phyloP scores from a whole-genome alignment of 1,284 basidiomycete species.

The Trichosporon inkin region DNA sequence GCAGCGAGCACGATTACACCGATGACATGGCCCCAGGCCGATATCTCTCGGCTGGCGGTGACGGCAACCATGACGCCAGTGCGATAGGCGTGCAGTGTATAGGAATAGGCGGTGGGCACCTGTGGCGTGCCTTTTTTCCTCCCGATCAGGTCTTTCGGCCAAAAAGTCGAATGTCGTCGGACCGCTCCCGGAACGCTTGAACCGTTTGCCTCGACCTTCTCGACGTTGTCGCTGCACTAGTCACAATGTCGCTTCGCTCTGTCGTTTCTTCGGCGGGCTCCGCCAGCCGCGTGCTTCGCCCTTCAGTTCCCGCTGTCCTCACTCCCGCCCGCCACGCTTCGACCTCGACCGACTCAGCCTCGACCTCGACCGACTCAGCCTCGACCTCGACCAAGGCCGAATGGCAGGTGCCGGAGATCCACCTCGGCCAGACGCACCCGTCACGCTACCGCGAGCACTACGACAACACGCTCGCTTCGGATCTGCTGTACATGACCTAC shows the following conservation, averaged over 20 bases:
- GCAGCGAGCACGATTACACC: background rate
- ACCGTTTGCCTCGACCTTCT: constrained; percentile 2
- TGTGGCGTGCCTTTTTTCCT: constrained; percentile 7
- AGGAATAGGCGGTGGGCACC: background rate
- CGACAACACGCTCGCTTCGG: constrained; percentile 70
- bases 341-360: constrained; percentile 7
- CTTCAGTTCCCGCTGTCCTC: background rate
- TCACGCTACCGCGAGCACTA: constrained; percentile 83
- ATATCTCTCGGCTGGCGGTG: background rate
- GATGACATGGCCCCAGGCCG: constrained; percentile 1
- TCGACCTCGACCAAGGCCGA: constrained; percentile 10
- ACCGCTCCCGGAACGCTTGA: background rate
- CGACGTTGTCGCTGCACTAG: background rate
- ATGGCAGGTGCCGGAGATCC: constrained; percentile 40
- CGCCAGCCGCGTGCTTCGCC: constrained; percentile 11
- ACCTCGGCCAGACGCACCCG: constrained; percentile 60
- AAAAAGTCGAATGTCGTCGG: constrained; percentile 17
- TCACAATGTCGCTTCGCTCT: constrained; percentile 21
- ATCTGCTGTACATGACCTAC: constrained; percentile 95
- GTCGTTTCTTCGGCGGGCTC: constrained; percentile 19
- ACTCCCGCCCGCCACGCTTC: constrained; percentile 14
- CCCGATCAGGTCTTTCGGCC: background rate
- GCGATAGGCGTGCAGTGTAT: background rate
- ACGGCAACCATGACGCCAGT: background rate
- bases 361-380: constrained; percentile 6